Base-by-base conservation (phyloP, 179 eudicot genomes). In the Drosera spatulata region DNA sequence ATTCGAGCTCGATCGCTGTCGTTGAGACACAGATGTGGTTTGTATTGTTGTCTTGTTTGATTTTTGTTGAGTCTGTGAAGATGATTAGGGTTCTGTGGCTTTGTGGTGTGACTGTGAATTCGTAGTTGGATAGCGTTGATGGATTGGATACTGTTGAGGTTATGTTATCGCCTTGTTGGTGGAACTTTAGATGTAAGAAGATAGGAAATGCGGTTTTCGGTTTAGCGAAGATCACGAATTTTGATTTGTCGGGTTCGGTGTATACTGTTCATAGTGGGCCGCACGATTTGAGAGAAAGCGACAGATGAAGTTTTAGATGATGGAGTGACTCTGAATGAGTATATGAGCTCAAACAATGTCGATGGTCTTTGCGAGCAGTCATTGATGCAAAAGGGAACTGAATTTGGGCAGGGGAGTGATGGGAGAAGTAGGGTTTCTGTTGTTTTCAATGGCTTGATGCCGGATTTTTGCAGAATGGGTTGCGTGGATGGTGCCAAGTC, bases 291-390 rank as follows among this genome's bases (percentile, higher is more conserved):
- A 84, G 80, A 79, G 71, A 78, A n/a, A n/a, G 84, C 42, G 72
- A 69, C 61, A n/a, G 71, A 78, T 58, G 84, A 79, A 53, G 69
- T 85, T 14, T 80, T 61, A 75, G 74, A 72, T 15, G 62, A 69
- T 60, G 83, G 83, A 41, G 56, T 71, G 14, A 75, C 63, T 56
- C 68, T 58, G 39, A 84, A 63, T 66, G 84, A 70, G 52, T 74
- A 77, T 69, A 88, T 91, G n/a, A 60, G 72, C 59, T 71, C 91
- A 53, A 91, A 85, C 62, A 42, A 85, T 41, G 71, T 88, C 43
- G 90, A 83, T 73, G 84, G 94, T 66, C 73, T 91, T 49, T 88
- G 96, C 67, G 71, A 68, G 65, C 94, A 91, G 56, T 88, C 85
- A 50, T 69, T 81, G 76, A 59, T 91, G 11, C 71, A 73, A 11